phyloP scores from a whole-genome alignment of 306 rosid genomes.

The Rubus parviflorus region DNA sequence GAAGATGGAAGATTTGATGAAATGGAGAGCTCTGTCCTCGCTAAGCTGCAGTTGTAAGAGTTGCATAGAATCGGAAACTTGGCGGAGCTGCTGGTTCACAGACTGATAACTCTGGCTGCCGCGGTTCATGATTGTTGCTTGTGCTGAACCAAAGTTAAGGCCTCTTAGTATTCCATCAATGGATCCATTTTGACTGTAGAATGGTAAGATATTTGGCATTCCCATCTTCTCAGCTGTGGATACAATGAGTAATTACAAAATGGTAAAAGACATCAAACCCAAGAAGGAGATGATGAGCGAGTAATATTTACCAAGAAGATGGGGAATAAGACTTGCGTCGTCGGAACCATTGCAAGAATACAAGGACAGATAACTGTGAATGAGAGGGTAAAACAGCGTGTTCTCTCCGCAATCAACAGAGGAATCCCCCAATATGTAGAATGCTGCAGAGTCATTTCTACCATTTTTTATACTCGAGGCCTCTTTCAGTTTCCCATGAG shows the following conservation, averaged over 20 bases:
- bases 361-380: conserved; percentile 67
- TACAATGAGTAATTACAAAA: not conserved
- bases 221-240: conserved; percentile 71
- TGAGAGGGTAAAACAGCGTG: conserved; percentile 67
- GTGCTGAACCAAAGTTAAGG: conserved; percentile 78
- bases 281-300: not conserved
- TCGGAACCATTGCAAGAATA: conserved; percentile 58
- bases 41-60: conserved; percentile 56
- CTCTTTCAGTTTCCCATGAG: conserved; percentile 23
- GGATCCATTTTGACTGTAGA: conserved; percentile 72
- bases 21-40: conserved; percentile 37
- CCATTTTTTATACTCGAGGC: conserved; percentile 1
- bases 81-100: conserved; percentile 82
- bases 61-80: conserved; percentile 68
- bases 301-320: conserved; percentile 60
- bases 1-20: conserved; percentile 63
- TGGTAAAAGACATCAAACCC: not conserved
- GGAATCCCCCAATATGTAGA: conserved; percentile 78
- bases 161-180: conserved; percentile 52
- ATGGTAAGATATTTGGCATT: conserved; percentile 44
- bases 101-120: conserved; percentile 68
- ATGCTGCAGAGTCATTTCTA: conserved; percentile 47
- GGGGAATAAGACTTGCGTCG: conserved; percentile 65
- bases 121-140: conserved; percentile 71
- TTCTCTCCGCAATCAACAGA: conserved; percentile 84